Evolutionary conservation across 2,329 filamentous ascomycete species (phyloP).

Genomic region (Pyrenophora teres): DNA sequence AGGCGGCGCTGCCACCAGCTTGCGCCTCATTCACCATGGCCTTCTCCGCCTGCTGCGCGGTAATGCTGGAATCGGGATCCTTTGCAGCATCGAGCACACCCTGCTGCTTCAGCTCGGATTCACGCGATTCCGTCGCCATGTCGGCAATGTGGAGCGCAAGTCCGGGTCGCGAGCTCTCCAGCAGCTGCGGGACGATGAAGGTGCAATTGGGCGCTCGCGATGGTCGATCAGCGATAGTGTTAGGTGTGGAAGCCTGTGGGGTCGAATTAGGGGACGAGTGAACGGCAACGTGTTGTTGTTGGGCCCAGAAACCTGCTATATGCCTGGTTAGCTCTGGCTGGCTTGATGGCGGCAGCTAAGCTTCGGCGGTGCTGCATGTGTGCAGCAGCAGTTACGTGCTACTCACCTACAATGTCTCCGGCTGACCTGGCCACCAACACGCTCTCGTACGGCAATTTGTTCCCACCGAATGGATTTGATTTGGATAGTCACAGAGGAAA

Average conservation of each 20-base stretch:
- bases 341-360: constrained; percentile 13
- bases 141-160: constrained; percentile 18
- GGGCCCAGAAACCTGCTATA: constrained; percentile 11
- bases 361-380: constrained; percentile 13
- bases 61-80: constrained; percentile 70
- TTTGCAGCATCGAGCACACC: constrained; percentile 77
- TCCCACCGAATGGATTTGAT: no score
- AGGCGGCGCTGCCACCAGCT: constrained; percentile 78
- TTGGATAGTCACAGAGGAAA: background rate
- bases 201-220: constrained; percentile 17
- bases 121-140: constrained; percentile 41
- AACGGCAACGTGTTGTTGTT: constrained; percentile 6
- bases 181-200: constrained; percentile 1
- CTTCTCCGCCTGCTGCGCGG: constrained; percentile 72
- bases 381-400: constrained; percentile 5
- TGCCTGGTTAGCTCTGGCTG: constrained; percentile 11
- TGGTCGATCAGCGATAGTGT: background rate
- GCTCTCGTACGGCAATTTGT: no score
- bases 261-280: background rate
- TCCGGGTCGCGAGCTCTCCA: constrained; percentile 5
- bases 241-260: background rate
- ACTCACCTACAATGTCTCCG: background rate
- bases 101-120: constrained; percentile 77
- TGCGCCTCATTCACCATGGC: constrained; percentile 77
- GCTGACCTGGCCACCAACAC: no score